phyloP scores from a whole-genome alignment of 495 filamentous ascomycete genomes.

The Entonaema liquescens region DNA sequence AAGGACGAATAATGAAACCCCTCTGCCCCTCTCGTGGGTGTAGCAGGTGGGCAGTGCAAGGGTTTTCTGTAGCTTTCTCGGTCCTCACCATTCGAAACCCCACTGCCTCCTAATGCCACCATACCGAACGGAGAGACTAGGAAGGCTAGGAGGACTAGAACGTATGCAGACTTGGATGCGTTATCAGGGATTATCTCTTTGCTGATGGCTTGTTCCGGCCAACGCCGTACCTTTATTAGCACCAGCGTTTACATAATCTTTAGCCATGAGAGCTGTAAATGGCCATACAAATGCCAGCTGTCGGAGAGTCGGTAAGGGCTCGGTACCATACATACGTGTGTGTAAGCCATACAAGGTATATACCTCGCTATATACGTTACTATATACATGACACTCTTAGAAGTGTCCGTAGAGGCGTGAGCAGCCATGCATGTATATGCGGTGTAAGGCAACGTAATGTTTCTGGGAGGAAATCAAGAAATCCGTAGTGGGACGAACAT shows the following conservation, averaged over 20 bases:
- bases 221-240: constrained; percentile 38
- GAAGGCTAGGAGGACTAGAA: constrained; percentile 36
- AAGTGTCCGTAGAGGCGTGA: constrained; percentile 35
- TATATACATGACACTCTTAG: constrained; percentile 4
- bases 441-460: constrained; percentile 33
- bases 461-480: constrained; percentile 19
- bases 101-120: constrained; percentile 46
- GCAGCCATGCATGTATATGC: constrained; percentile 39
- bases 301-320: constrained; percentile 35
- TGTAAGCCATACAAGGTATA: neutral
- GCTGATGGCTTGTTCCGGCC: constrained; percentile 34
- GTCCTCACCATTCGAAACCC: constrained; percentile 39
- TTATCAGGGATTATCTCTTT: constrained; percentile 35
- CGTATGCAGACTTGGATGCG: constrained; percentile 30
- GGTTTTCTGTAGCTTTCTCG: constrained; percentile 35
- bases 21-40: constrained; percentile 39
- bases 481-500: neutral
- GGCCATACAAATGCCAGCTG: neutral
- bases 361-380: constrained; percentile 13
- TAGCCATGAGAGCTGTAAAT: neutral
- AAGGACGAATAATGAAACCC: constrained; percentile 38
- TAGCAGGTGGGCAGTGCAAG: constrained; percentile 42
- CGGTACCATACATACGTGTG: neutral
- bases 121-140: constrained; percentile 38
- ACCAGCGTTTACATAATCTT: constrained; percentile 36